phyloP scores from a whole-genome alignment of 768 basidiomycete genomes.

The Obba rivulosa region DNA sequence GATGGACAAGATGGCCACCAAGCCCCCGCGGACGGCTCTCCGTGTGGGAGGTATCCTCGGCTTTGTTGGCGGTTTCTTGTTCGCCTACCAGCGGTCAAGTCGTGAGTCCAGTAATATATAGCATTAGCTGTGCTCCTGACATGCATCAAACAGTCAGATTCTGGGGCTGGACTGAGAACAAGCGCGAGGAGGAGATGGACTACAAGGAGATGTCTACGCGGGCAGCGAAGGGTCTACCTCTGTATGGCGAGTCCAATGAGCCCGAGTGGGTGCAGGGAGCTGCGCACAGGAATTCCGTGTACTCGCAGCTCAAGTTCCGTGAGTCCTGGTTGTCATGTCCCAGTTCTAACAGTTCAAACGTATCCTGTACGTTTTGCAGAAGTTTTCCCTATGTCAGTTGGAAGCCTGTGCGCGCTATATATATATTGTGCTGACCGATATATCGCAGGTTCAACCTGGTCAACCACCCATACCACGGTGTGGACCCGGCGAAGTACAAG shows the following conservation, averaged over 20 bases:
- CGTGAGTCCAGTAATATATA: conserved; percentile 43
- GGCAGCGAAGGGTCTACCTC: conserved; percentile 70
- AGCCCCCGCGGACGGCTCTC: conserved; percentile 31
- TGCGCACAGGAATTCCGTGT: conserved; percentile 84
- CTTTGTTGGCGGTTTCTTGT: conserved; percentile 84
- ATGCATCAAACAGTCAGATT: conserved; percentile 59
- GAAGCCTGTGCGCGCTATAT: neutral
- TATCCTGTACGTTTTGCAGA: conserved; percentile 33
- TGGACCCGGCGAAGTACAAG: conserved; percentile 75
- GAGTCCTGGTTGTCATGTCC: conserved; percentile 26
- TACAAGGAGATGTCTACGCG: conserved; percentile 71
- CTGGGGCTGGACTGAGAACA: conserved; percentile 93
- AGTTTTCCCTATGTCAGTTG: conserved; percentile 68
- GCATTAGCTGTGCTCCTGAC: neutral
- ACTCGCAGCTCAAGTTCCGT: conserved; percentile 93
- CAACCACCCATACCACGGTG: conserved; percentile 84
- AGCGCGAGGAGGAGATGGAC: conserved; percentile 75
- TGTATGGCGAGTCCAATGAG: conserved; percentile 82
- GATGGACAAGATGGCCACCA: conserved; percentile 37
- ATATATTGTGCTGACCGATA: conserved; percentile 5
- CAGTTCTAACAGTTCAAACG: too few relatives aligned
- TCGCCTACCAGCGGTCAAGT: conserved; percentile 89
- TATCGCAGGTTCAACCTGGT: conserved; percentile 85
- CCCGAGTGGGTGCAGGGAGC: conserved; percentile 82
- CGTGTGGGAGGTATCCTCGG: conserved; percentile 72